These are phyloP conservation scores for Moesziomyces sp. DNA, from an alignment of 1,284 basidiomycete species.

Conservation along the genomic window DNA sequence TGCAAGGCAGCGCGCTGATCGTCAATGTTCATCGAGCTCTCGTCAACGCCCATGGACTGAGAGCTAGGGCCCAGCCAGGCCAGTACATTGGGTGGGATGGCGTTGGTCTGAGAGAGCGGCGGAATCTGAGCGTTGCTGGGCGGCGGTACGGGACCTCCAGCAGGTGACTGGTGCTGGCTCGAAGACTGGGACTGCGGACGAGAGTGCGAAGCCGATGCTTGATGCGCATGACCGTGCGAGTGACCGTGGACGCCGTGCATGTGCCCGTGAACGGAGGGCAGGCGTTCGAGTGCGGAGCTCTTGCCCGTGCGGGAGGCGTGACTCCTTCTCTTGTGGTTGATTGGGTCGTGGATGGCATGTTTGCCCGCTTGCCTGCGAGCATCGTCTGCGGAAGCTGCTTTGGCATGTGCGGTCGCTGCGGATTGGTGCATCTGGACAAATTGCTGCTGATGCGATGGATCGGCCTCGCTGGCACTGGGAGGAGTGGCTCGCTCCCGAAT, in stretches of 20 bases:
- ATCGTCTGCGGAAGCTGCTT: slow-evolving; percentile 52
- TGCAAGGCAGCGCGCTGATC: slow-evolving; percentile 13
- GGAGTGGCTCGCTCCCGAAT: slow-evolving; percentile 31
- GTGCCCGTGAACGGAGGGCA: slow-evolving; percentile 47
- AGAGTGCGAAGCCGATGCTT: slow-evolving; percentile 16
- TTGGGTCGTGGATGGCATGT: slow-evolving; percentile 29
- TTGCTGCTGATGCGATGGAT: slow-evolving; percentile 27
- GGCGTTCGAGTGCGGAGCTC: slow-evolving; percentile 41
- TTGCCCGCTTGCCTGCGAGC: slow-evolving; percentile 44
- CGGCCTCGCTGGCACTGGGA: slow-evolving; percentile 41
- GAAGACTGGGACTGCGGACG: slow-evolving; percentile 37
- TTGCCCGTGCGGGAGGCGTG: slow-evolving; percentile 44
- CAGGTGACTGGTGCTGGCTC: slow-evolving; percentile 38
- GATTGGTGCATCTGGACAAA: slow-evolving; percentile 25
- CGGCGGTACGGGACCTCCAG: slow-evolving; percentile 21
- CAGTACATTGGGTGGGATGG: slow-evolving; percentile 27
- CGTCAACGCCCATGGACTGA: slow-evolving; percentile 14
- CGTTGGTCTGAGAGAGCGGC: slow-evolving; percentile 17
- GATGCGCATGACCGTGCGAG: slow-evolving; percentile 16
- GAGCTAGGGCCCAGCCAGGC: slow-evolving; percentile 32
- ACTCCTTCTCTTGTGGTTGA: slow-evolving; percentile 43
- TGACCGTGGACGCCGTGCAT: slow-evolving; percentile 40
- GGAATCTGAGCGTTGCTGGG: slow-evolving; percentile 27
- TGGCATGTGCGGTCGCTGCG: slow-evolving; percentile 11
- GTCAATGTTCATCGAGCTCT: slow-evolving; percentile 34